phyloP scores from a whole-genome alignment of 148 eudicot genomes.

The Cornus suecica region DNA sequence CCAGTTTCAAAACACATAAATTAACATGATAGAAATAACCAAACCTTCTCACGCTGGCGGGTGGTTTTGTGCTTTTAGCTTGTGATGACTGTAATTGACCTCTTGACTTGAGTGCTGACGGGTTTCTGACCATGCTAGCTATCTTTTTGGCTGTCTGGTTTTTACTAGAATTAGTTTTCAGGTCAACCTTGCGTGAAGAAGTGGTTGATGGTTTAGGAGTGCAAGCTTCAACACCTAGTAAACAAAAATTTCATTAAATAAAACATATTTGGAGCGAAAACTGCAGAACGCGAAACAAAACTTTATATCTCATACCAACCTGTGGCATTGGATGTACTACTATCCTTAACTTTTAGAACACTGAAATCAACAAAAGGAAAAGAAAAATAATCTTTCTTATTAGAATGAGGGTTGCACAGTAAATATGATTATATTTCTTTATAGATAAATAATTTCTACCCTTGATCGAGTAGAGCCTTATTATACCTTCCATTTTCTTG shows the following conservation, averaged over 20 bases:
- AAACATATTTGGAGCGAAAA: not conserved
- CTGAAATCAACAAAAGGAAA: slow-evolving; percentile 25
- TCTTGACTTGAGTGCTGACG: slow-evolving; percentile 60
- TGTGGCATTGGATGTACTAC: slow-evolving; percentile 11
- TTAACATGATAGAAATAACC: not conserved
- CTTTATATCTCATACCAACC: slow-evolving; percentile 1
- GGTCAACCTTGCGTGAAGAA: slow-evolving; percentile 31
- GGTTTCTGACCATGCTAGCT: slow-evolving; percentile 61
- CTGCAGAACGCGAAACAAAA: not conserved
- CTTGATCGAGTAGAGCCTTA: not conserved
- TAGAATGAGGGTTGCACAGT: not conserved
- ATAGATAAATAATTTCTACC: not conserved
- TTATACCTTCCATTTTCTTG: slow-evolving; percentile 42
- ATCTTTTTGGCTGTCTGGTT: slow-evolving; percentile 58
- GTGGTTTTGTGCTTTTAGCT: slow-evolving; percentile 59
- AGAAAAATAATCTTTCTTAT: not conserved
- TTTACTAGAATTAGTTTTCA: slow-evolving; percentile 34
- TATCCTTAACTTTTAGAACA: slow-evolving; percentile 4
- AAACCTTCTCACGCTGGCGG: slow-evolving; percentile 61
- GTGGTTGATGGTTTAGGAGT: slow-evolving; percentile 53
- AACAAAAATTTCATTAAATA: not conserved
- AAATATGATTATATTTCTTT: not conserved
- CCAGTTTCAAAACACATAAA: not conserved
- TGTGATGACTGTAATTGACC: slow-evolving; percentile 43
- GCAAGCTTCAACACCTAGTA: slow-evolving; percentile 39